These are phyloP conservation scores for Colletotrichum euphorbiae DNA, from an alignment of 2,329 filamentous ascomycete genomes.

Conservation along the genomic window DNA sequence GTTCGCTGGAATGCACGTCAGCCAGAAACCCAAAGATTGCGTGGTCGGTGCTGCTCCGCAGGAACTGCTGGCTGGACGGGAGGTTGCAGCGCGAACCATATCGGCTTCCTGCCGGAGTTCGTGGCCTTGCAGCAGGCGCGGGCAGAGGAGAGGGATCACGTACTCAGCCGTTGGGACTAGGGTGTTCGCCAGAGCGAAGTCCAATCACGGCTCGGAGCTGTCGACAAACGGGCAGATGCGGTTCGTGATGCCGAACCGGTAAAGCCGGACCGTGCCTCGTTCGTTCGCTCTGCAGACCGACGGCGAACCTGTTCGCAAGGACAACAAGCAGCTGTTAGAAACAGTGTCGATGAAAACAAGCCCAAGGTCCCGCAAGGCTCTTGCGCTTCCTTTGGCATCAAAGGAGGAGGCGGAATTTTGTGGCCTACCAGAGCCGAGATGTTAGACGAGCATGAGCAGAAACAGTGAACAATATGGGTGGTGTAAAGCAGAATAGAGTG, in stretches of 20 bases:
- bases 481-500: slow-evolving; percentile 19
- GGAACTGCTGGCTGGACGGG: slow-evolving; percentile 31
- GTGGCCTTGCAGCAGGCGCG: slow-evolving; percentile 21
- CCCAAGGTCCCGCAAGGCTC: slow-evolving; percentile 28
- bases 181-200: slow-evolving; percentile 9
- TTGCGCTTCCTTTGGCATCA: slow-evolving; percentile 27
- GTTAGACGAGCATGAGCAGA: slow-evolving; percentile 17
- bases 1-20: slow-evolving; percentile 37
- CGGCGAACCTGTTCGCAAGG: slow-evolving; percentile 40
- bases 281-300: slow-evolving; percentile 31
- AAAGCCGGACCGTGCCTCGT: slow-evolving; percentile 36
- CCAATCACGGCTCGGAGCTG: slow-evolving; percentile 34
- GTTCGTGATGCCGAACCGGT: slow-evolving; percentile 34
- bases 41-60: slow-evolving; percentile 20
- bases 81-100: slow-evolving; percentile 31
- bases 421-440: slow-evolving; percentile 26
- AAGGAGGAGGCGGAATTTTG: slow-evolving; percentile 7
- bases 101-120: slow-evolving; percentile 39
- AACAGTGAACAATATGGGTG: slow-evolving; percentile 4
- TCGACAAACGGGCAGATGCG: slow-evolving; percentile 35
- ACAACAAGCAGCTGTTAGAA: slow-evolving; percentile 32
- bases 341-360: slow-evolving; percentile 30
- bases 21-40: slow-evolving; percentile 10
- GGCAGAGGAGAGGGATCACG: slow-evolving; percentile 39
- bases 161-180: slow-evolving; percentile 38